Evolutionary conservation across 208 protist genomes (phyloP).

Genomic region (Leishmania martiniquensis): DNA sequence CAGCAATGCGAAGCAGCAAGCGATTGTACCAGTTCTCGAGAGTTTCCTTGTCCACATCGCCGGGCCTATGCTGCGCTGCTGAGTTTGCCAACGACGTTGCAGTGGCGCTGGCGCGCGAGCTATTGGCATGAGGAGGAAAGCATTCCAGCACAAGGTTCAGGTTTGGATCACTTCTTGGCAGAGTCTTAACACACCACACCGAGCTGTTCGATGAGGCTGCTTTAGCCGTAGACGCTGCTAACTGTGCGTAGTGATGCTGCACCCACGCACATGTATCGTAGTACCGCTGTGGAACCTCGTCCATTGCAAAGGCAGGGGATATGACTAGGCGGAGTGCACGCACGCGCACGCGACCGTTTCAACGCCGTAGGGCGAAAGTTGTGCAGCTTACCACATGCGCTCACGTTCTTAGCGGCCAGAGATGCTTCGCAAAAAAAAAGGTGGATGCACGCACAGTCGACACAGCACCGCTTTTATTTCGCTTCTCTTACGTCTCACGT

Average conservation of each 20-base stretch:
- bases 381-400: neutral
- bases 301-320: slow-evolving; percentile 4
- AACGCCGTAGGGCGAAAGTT: neutral
- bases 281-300: slow-evolving; percentile 37
- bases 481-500: neutral
- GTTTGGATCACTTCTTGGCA: slow-evolving; percentile 9
- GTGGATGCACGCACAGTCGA: neutral
- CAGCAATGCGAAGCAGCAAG: slow-evolving; percentile 19
- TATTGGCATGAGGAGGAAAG: neutral
- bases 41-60: neutral
- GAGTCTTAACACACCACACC: slow-evolving; percentile 7
- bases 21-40: slow-evolving; percentile 22
- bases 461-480: neutral
- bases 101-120: neutral
- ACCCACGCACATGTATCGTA: slow-evolving; percentile 53
- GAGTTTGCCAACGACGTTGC: neutral
- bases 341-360: neutral
- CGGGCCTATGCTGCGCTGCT: neutral
- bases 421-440: neutral
- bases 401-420: neutral
- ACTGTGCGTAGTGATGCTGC: slow-evolving; percentile 11
- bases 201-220: neutral
- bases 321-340: neutral
- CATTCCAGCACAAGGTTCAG: slow-evolving; percentile 8
- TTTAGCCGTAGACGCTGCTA: neutral